Evolutionary conservation across 2,329 filamentous ascomycete genomes (phyloP).

Genomic region (Colletotrichum euphorbiae): DNA sequence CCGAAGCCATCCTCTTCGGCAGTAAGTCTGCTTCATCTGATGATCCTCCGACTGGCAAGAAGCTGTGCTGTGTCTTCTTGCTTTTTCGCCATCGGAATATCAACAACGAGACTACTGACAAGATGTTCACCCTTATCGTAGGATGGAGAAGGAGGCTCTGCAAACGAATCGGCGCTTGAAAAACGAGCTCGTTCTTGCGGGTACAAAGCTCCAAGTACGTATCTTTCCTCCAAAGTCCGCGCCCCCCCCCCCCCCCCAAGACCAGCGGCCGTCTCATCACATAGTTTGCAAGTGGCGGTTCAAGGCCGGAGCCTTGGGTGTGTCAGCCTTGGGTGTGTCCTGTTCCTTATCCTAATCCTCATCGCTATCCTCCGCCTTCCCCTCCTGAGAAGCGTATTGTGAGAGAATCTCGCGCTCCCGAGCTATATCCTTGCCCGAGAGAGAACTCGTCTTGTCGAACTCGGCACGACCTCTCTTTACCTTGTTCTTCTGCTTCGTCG

Average conservation of each 20-base stretch:
- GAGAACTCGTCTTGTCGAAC: constrained; percentile 30
- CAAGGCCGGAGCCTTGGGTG: constrained; percentile 34
- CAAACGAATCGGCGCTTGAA: no score
- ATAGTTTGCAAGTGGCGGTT: constrained; percentile 28
- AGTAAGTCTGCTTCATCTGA: no score
- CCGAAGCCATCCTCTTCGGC: no score
- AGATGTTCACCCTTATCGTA: no score
- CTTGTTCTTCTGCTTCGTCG: neutral
- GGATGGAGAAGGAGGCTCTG: no score
- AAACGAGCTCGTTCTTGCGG: no score
- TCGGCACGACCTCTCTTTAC: constrained; percentile 29
- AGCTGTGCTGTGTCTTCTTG: no score
- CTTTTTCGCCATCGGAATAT: no score
- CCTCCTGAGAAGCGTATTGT: neutral
- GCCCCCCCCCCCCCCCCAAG: no score
- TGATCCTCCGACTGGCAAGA: no score
- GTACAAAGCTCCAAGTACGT: neutral
- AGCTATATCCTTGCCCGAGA: constrained; percentile 35
- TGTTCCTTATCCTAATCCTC: neutral
- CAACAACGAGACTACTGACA: no score
- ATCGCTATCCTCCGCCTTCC: neutral
- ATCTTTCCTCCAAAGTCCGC: neutral
- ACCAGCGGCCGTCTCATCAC: neutral
- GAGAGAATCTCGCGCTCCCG: constrained; percentile 34
- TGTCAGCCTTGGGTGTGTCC: constrained; percentile 33